A percentile compares a stretch with the other conserved stretches of the same genome.
Evolutionary conservation across 306 rosid species (phyloP).

Genomic region (Benincasa hispida): DNA sequence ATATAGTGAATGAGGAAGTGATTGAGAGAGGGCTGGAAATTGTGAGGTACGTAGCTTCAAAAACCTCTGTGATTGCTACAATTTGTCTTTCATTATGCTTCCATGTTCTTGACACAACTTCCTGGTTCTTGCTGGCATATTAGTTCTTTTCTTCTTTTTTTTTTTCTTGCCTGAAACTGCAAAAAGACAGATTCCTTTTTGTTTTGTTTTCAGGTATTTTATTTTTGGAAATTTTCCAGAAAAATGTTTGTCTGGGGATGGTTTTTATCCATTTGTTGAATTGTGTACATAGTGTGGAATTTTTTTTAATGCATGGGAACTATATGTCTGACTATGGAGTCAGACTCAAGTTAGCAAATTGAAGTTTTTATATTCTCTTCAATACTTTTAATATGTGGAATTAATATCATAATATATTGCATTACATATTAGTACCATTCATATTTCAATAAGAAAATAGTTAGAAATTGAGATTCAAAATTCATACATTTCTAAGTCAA

Average conservation of each 20-base stretch:
- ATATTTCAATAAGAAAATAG: not conserved
- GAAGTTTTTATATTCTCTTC: not conserved
- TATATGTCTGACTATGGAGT: too few relatives aligned
- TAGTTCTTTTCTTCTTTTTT: slow-evolving; percentile 1
- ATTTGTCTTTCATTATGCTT: slow-evolving; percentile 51
- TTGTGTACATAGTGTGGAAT: not conserved
- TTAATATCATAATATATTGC: too few relatives aligned
- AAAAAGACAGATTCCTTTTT: not conserved
- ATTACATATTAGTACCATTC: not conserved
- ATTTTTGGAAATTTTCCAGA: not conserved
- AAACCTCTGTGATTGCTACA: slow-evolving; percentile 36
- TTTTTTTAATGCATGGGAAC: too few relatives aligned
- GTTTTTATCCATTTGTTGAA: not conserved
- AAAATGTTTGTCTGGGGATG: not conserved
- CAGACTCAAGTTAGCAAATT: not conserved
- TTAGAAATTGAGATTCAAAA: not conserved
- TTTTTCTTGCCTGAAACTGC: not conserved
- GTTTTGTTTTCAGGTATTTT: too few relatives aligned
- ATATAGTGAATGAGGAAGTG: slow-evolving; percentile 34
- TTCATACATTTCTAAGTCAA: too few relatives aligned
- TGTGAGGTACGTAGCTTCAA: slow-evolving; percentile 40
- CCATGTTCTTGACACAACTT: slow-evolving; percentile 36
- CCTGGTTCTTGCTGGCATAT: slow-evolving; percentile 37
- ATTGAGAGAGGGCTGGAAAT: slow-evolving; percentile 32
- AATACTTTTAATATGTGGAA: not conserved